phyloP scores from a whole-genome alignment of 257 asterid genomes.

The Voacanga thouarsii region DNA sequence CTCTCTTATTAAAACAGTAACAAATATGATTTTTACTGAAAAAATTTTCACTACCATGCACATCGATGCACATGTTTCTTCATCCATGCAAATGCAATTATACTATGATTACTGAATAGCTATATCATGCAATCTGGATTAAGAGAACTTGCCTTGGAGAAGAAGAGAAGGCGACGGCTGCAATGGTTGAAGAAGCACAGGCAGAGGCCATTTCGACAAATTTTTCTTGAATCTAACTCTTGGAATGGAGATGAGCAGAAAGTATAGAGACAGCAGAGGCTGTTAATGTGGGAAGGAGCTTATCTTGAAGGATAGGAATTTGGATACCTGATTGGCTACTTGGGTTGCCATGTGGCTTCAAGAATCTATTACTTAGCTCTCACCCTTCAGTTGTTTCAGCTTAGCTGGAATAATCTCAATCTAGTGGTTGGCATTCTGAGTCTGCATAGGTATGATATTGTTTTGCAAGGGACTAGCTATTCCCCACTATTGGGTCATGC shows the following conservation, averaged over 20 bases:
- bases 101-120: not conserved
- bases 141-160: conserved; percentile 65
- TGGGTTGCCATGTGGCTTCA: conserved; percentile 69
- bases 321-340: conserved; percentile 61
- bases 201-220: conserved; percentile 67
- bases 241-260: conserved; percentile 25
- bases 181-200: conserved; percentile 88
- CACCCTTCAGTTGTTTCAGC: conserved; percentile 35
- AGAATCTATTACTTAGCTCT: conserved; percentile 48
- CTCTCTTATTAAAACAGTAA: no score
- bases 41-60: no score
- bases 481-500: not conserved
- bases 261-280: conserved; percentile 7
- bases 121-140: not conserved
- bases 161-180: conserved; percentile 81
- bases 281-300: conserved; percentile 38
- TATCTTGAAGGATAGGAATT: conserved; percentile 73
- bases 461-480: not conserved
- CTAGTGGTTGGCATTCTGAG: conserved; percentile 44
- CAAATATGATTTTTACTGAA: no score
- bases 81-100: not conserved
- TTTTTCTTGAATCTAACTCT: conserved; percentile 3
- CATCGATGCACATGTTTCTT: not conserved
- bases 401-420: conserved; percentile 42
- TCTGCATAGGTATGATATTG: not conserved